These are phyloP conservation scores for Cladobotryum protrusum DNA, from an alignment of 2,329 filamentous ascomycete species.

Conservation along the genomic window DNA sequence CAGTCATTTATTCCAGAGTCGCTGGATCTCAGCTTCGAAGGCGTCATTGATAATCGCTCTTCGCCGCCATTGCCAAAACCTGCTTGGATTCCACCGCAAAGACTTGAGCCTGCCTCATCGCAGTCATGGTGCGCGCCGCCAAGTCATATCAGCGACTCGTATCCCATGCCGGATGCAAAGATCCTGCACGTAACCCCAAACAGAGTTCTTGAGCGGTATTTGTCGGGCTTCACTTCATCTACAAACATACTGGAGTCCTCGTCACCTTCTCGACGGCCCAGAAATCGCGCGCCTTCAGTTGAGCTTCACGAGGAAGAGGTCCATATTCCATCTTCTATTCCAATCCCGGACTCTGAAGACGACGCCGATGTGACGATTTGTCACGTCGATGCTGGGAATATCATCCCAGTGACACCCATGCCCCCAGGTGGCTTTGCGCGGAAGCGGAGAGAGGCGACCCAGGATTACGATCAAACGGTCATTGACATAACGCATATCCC, in stretches of 20 bases:
- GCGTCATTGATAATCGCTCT: constrained; percentile 39
- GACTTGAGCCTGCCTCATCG: neutral
- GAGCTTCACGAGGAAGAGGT: neutral
- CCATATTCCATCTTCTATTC: constrained; percentile 22
- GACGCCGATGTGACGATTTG: constrained; percentile 5
- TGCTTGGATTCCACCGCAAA: neutral
- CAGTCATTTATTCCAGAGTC: constrained; percentile 26
- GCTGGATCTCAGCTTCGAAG: constrained; percentile 38
- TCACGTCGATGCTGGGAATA: constrained; percentile 4
- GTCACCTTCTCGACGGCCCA: constrained; percentile 7
- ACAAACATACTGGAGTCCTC: constrained; percentile 17
- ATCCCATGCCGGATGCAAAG: constrained; percentile 31
- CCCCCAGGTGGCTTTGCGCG: neutral
- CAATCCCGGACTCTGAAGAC: constrained; percentile 11
- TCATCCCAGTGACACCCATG: constrained; percentile 23
- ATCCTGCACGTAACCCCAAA: constrained; percentile 38
- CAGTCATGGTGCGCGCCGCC: constrained; percentile 38
- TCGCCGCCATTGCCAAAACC: constrained; percentile 22
- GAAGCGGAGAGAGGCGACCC: constrained; percentile 3
- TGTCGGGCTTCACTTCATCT: constrained; percentile 20
- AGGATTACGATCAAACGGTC: neutral
- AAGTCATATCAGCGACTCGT: constrained; percentile 51
- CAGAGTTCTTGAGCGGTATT: constrained; percentile 43
- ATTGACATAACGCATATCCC: constrained; percentile 28
- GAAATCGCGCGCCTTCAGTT: neutral